Base-by-base conservation (phyloP, 257 asterid species). In the Lycium barbarum region DNA sequence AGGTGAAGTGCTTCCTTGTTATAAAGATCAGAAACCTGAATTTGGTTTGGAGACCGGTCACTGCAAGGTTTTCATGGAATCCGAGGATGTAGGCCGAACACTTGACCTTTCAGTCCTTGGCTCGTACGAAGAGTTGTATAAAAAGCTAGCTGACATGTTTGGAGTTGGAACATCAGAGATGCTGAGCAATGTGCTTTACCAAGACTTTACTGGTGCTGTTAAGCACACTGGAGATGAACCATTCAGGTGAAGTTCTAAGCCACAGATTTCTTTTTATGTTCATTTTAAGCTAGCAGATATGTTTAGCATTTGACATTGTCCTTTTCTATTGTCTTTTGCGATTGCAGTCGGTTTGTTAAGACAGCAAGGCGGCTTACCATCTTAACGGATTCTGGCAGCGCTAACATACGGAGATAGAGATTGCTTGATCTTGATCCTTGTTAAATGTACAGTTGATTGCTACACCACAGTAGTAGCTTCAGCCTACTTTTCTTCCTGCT, bases 1-100 rank as follows among this genome's bases (percentile, higher is more conserved):
- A 2, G 93, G 89, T 40, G 93, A 86, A 62, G 92, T 85, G 86
- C 84, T 88, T 68, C 87, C 90, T 1, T 81, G 90, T 91, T 83
- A 45, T 79, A 86, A 86, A 74, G 88, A 91, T 53, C 74, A 80
- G 38, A 88, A 76, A 78, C 81, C 68, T 26, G 88, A 89, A 73
- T 81, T 88, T 65, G 92, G 89, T 33, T 63, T 78, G 51, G 91
- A 85, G 83, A 85, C 89, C 1, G 92, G 91, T 57, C 94, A 90
- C 3, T 93, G 97, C 74, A 91, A 94, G 88, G 94, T 92, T 70
- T 93, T 92, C 47, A 82, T 93, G 91, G 95, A 93, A 14, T 93
- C 92, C 1, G 93, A 90, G 85, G 92, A 91, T 85, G 89, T 94
- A 57, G 93, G 96, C 7, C 91, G 92, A 85, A 92, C 90, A 2